Conservation (phyloP, 2,329 filamentous ascomycete genomes). For the Diplodia mutila region DNA sequence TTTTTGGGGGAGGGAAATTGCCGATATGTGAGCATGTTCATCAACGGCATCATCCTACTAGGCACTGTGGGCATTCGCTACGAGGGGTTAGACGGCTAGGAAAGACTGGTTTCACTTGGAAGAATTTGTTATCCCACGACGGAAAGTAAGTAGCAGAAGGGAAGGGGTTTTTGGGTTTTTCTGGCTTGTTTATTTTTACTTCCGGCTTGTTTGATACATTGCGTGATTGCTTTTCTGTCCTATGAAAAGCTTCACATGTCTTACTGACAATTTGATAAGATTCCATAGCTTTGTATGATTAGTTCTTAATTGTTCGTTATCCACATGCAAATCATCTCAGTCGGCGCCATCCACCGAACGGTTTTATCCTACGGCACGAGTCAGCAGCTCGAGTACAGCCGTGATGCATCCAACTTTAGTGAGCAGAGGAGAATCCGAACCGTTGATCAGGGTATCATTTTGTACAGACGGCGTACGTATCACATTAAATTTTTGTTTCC, state of each 20-base stretch:
- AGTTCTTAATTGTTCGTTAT: neutral
- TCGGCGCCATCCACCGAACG: too few species aligned
- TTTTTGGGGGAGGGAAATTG: neutral
- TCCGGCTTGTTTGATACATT: too few species aligned
- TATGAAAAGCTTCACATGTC: neutral
- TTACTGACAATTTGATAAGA: neutral
- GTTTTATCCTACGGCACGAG: too few species aligned
- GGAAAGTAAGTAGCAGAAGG: neutral
- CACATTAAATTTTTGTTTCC: neutral
- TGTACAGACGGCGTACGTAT: neutral
- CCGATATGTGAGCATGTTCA: neutral
- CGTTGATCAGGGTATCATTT: neutral
- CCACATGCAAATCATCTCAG: too few species aligned
- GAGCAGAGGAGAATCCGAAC: neutral
- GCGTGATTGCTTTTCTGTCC: neutral
- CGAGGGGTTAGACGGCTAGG: conserved; percentile 9
- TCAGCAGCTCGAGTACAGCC: too few species aligned
- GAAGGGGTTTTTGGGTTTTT: neutral
- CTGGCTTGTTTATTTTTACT: neutral
- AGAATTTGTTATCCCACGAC: conserved; percentile 6
- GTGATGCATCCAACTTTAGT: neutral
- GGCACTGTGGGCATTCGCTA: neutral
- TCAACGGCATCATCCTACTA: neutral
- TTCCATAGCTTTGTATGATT: conserved; percentile 2
- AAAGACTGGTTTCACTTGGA: conserved; percentile 12